These are phyloP conservation scores for Mollisiaceae sp. DNA, from an alignment of 2,329 filamentous ascomycete species.

Conservation along the genomic window DNA sequence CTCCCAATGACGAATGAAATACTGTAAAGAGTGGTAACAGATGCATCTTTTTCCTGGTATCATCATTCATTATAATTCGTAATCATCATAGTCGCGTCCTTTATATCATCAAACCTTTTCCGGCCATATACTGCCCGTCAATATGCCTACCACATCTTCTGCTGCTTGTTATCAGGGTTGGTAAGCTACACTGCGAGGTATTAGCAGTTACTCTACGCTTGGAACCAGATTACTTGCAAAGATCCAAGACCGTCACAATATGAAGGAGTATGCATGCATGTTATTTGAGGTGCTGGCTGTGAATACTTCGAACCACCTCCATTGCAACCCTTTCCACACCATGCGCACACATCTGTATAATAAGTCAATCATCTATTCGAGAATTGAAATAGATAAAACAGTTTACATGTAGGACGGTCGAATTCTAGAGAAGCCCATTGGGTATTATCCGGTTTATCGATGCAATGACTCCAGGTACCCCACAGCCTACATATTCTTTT, in stretches of 20 bases:
- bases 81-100: no score
- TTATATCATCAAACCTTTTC: no score
- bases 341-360: not conserved
- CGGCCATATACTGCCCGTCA: no score
- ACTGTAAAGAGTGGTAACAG: no score
- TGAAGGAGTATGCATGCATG: not conserved
- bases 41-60: no score
- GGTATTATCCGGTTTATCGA: not conserved
- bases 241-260: not conserved
- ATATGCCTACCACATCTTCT: no score
- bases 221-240: not conserved
- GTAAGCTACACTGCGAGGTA: not conserved
- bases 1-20: no score
- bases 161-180: no score
- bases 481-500: not conserved
- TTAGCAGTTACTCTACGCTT: not conserved
- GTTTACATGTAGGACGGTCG: not conserved
- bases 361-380: not conserved
- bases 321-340: not conserved
- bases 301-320: not conserved
- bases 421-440: not conserved
- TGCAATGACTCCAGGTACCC: not conserved
- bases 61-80: no score
- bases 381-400: not conserved
- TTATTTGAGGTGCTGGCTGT: not conserved